These are phyloP conservation scores for Mucor lusitanicus DNA, from an alignment of 371 early-diverging fungal genomes.

Conservation along the genomic window DNA sequence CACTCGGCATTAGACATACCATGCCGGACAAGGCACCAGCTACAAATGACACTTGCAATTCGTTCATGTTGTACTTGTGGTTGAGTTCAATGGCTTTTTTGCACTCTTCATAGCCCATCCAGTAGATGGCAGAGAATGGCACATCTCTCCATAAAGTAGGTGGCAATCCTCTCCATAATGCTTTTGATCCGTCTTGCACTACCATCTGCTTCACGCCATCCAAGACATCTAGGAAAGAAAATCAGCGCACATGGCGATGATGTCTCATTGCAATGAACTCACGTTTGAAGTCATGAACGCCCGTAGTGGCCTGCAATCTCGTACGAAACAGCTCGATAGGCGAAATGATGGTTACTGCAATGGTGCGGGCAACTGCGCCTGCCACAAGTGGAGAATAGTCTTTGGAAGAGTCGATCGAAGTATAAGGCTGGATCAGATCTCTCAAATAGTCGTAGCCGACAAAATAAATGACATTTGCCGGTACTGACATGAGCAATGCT, in stretches of 20 bases:
- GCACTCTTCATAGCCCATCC: conserved; percentile 86
- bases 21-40: conserved; percentile 79
- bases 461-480: conserved; percentile 92
- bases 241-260: background rate
- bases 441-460: conserved; percentile 90
- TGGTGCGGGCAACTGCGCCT: conserved; percentile 79
- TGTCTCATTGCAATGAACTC: background rate
- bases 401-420: background rate
- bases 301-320: conserved; percentile 74
- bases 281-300: conserved; percentile 50
- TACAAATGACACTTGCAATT: conserved; percentile 61
- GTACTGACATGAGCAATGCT: conserved; percentile 85
- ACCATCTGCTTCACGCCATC: conserved; percentile 68
- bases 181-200: conserved; percentile 53
- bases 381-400: conserved; percentile 73
- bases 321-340: conserved; percentile 92
- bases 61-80: conserved; percentile 17
- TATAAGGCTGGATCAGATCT: conserved; percentile 34
- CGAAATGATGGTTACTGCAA: conserved; percentile 81
- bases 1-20: conserved; percentile 33
- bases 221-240: conserved; percentile 45
- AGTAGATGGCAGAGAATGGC: conserved; percentile 89
- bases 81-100: conserved; percentile 28
- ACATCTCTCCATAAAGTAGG: conserved; percentile 96
- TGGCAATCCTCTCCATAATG: conserved; percentile 86